Conservation (phyloP, 345 rosid species). For the Boechera stricta region DNA sequence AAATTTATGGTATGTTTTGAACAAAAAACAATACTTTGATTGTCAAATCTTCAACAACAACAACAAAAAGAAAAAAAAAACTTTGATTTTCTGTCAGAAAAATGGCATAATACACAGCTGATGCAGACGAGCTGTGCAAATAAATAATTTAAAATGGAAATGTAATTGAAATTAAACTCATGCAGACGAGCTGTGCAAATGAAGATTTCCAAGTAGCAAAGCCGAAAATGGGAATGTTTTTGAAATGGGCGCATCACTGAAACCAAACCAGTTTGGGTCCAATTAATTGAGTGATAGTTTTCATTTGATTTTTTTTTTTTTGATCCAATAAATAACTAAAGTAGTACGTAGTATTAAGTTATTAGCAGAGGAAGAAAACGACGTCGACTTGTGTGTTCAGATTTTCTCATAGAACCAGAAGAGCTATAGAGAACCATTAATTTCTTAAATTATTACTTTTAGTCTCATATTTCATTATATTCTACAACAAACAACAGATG, state of each 20-base stretch:
- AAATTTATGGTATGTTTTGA: not conserved
- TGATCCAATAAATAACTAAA: not conserved
- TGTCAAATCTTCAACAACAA: no score
- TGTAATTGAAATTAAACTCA: not conserved
- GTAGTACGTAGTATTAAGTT: not conserved
- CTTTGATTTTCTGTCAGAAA: no score
- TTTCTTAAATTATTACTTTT: not conserved
- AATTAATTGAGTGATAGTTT: slow-evolving; percentile 18
- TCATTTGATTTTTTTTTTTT: slow-evolving; percentile 6
- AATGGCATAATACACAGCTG: no score
- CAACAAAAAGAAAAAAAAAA: no score
- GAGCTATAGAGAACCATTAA: slow-evolving; percentile 10
- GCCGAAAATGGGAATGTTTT: slow-evolving; percentile 35
- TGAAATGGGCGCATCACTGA: slow-evolving; percentile 13
- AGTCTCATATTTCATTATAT: not conserved
- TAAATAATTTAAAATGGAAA: not conserved
- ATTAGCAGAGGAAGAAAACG: slow-evolving; percentile 20
- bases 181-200: not conserved
- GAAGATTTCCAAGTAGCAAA: slow-evolving; percentile 25
- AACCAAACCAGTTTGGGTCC: slow-evolving; percentile 30
- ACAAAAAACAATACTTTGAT: not conserved
- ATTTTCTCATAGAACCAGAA: not conserved
- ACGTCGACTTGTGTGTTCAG: slow-evolving; percentile 18
- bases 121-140: not conserved
- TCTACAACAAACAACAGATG: slow-evolving; percentile 25